These are phyloP conservation scores for Trichoderma harzianum DNA, from an alignment of 2,329 filamentous ascomycete genomes.

Conservation along the genomic window DNA sequence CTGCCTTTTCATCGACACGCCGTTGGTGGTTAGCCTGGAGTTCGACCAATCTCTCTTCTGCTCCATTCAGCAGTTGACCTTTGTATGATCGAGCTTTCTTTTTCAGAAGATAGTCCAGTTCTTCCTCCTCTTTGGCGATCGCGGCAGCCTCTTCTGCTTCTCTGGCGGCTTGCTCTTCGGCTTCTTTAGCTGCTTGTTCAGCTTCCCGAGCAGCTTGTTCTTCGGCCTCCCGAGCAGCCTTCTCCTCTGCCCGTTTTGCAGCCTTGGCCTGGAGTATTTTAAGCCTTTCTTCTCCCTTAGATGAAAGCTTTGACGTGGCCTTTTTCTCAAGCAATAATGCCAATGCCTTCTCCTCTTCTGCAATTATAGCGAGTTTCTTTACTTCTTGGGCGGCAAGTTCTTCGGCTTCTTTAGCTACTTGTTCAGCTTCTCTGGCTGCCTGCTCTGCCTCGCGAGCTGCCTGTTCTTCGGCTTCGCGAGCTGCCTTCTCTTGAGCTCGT, in stretches of 20 bases:
- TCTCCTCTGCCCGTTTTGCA: constrained; percentile 7
- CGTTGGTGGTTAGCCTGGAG: constrained; percentile 20
- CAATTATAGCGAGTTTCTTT: constrained; percentile 20
- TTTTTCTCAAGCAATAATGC: constrained; percentile 46
- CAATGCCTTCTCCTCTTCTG: constrained; percentile 38
- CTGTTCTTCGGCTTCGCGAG: constrained; percentile 33
- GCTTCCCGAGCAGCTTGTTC: constrained; percentile 24
- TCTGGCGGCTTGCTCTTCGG: constrained; percentile 20
- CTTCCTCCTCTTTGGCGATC: constrained; percentile 19
- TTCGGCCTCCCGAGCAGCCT: constrained; percentile 27
- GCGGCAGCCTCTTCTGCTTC: constrained; percentile 20
- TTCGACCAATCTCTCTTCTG: constrained; percentile 29
- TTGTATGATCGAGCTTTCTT: constrained; percentile 31
- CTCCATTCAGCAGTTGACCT: constrained; percentile 29
- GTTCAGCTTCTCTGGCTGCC: constrained; percentile 25
- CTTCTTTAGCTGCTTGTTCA: constrained; percentile 23
- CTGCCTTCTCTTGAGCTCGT: constrained; percentile 36
- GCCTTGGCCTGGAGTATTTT: neutral
- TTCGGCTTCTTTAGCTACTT: constrained; percentile 18
- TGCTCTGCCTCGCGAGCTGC: constrained; percentile 27
- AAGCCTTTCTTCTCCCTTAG: neutral
- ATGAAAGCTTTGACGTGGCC: constrained; percentile 33
- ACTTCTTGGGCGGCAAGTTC: constrained; percentile 2
- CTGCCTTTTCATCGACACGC: constrained; percentile 23
- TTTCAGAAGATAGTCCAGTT: constrained; percentile 33